Conservation (phyloP, 23 red algal genomes). For the Chondrus crispus region DNA sequence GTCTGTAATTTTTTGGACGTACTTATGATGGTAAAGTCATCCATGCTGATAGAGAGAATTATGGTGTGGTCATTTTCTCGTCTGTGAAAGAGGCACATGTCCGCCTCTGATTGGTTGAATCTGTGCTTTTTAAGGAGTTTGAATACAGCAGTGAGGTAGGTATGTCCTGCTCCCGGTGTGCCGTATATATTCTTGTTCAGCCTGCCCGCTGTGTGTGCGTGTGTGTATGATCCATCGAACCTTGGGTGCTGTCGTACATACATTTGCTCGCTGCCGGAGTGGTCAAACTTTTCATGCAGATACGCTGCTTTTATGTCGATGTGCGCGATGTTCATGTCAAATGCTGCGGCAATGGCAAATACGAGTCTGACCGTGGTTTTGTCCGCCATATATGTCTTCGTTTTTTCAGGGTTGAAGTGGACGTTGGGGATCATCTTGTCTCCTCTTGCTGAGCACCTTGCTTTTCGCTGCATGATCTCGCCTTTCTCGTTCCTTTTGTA, state of each 20-base stretch:
- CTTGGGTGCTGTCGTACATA: not conserved
- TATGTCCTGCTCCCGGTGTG: not conserved
- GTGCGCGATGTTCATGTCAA: not conserved
- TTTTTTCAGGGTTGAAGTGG: not conserved
- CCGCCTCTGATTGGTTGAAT: not conserved
- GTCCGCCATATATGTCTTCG: not conserved
- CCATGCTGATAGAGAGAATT: not conserved
- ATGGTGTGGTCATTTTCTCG: not conserved
- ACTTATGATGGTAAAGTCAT: not conserved
- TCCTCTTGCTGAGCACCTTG: not conserved
- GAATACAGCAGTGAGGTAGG: not conserved
- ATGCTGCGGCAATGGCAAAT: not conserved
- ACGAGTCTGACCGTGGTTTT: not conserved
- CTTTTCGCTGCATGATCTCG: not conserved
- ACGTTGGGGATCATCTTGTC: not conserved
- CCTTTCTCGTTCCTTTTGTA: not conserved
- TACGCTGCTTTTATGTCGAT: constrained; percentile 30
- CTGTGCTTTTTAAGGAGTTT: not conserved
- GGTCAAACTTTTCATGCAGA: constrained; percentile 10
- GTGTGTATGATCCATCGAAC: not conserved
- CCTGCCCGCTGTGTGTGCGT: not conserved
- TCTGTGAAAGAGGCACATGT: not conserved
- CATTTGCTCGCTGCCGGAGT: not conserved
- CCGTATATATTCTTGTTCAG: not conserved
- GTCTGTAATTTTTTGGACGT: not conserved